These are phyloP conservation scores for Lanmaoa pseudosensibilis DNA, from an alignment of 768 basidiomycete species.

Conservation along the genomic window DNA sequence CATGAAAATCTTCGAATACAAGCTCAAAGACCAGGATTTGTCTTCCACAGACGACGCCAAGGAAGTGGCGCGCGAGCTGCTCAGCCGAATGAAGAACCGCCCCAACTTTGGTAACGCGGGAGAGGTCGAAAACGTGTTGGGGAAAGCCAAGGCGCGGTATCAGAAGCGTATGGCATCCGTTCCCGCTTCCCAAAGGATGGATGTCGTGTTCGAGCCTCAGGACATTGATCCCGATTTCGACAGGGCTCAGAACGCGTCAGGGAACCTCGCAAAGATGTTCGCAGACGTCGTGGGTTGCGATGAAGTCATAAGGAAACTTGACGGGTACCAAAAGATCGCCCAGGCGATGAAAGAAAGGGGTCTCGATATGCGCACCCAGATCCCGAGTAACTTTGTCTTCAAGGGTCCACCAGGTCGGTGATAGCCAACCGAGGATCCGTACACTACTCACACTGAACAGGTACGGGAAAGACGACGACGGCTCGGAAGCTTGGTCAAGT, in stretches of 20 bases:
- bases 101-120: constrained; percentile 71
- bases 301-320: constrained; percentile 49
- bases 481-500: constrained; percentile 65
- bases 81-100: constrained; percentile 38
- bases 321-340: constrained; percentile 53
- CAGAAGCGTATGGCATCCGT: constrained; percentile 39
- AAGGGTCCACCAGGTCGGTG: constrained; percentile 68
- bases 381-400: constrained; percentile 68
- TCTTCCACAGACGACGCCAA: constrained; percentile 59
- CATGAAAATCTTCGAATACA: constrained; percentile 50
- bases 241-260: constrained; percentile 46
- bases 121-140: constrained; percentile 63
- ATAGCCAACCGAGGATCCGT: background rate
- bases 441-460: constrained; percentile 32
- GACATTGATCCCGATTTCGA: constrained; percentile 70
- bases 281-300: constrained; percentile 64
- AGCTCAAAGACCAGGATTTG: constrained; percentile 59
- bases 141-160: constrained; percentile 49
- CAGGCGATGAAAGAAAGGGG: constrained; percentile 41
- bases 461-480: constrained; percentile 64
- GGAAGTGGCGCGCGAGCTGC: constrained; percentile 50
- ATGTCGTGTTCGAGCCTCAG: constrained; percentile 40
- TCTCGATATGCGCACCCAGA: constrained; percentile 46
- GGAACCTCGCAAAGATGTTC: constrained; percentile 58
- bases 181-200: constrained; percentile 22